Conservation (phyloP, 2,329 filamentous ascomycete species). For the Aspergillus awamori region DNA sequence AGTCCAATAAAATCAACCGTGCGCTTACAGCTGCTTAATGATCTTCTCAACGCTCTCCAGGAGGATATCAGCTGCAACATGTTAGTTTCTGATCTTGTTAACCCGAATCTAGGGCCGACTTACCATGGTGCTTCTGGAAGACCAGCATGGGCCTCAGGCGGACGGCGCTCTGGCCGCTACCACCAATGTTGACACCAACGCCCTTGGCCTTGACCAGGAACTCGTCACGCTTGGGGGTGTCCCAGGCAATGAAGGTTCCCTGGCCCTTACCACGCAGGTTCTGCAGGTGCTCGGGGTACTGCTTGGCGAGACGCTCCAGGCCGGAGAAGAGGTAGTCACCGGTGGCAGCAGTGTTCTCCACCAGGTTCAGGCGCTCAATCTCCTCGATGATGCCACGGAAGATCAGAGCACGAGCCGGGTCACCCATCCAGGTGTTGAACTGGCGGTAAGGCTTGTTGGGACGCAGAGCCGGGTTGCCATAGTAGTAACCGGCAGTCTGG, state of each 20-base stretch:
- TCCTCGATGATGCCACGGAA: constrained; percentile 86
- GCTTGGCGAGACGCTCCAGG: constrained; percentile 66
- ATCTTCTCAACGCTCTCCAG: constrained; percentile 78
- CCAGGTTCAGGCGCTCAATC: constrained; percentile 74
- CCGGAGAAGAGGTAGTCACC: constrained; percentile 77
- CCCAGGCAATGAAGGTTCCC: constrained; percentile 92
- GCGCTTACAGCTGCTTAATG: constrained; percentile 51
- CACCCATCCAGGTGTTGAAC: constrained; percentile 98
- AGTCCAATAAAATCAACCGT: constrained; percentile 10
- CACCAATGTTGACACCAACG: constrained; percentile 84
- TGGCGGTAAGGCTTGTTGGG: constrained; percentile 94
- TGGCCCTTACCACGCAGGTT: constrained; percentile 86
- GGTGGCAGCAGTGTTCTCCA: constrained; percentile 74
- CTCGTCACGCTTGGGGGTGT: constrained; percentile 76
- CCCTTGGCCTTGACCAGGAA: constrained; percentile 78
- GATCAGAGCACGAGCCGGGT: constrained; percentile 79
- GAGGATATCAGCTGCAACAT: constrained; percentile 68
- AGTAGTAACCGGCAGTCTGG: constrained; percentile 92
- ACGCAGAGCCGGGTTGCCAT: constrained; percentile 73
- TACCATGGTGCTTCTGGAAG: constrained; percentile 84
- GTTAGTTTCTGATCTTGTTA: constrained; percentile 18
- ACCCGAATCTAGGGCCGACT: constrained; percentile 20
- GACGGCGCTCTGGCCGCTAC: constrained; percentile 74
- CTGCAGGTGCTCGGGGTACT: constrained; percentile 75
- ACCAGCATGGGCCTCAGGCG: constrained; percentile 86